These are phyloP conservation scores for Omphalotus olearius DNA, from an alignment of 1,284 basidiomycete genomes.

Conservation along the genomic window DNA sequence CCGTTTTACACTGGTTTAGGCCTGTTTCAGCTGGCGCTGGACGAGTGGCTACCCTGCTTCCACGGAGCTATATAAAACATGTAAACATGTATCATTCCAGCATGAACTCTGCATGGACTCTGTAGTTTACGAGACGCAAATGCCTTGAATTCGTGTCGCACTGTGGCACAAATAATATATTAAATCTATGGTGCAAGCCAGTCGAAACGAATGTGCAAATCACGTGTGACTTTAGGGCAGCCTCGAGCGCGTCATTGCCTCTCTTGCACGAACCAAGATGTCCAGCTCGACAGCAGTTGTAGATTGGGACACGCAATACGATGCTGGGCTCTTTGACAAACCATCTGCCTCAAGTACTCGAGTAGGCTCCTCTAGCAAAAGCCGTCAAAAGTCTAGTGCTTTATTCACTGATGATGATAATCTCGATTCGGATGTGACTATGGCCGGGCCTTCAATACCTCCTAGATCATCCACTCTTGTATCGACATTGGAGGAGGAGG, in stretches of 20 bases:
- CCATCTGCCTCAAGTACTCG: neutral
- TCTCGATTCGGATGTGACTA: constrained; percentile 3
- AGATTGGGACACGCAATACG: constrained; percentile 11
- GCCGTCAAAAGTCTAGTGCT: neutral
- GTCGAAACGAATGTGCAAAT: too few relatives aligned
- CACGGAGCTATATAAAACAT: too few relatives aligned
- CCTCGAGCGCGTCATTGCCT: neutral
- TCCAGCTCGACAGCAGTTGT: constrained; percentile 1
- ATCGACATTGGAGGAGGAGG: neutral
- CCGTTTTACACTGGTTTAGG: constrained; percentile 43
- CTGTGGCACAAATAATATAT: too few relatives aligned
- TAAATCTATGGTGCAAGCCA: too few relatives aligned
- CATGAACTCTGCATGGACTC: too few relatives aligned
- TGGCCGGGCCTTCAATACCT: neutral
- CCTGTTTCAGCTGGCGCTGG: constrained; percentile 41
- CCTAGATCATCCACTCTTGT: neutral
- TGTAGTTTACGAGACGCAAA: too few relatives aligned
- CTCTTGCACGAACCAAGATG: neutral
- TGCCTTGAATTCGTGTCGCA: too few relatives aligned
- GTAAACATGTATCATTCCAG: too few relatives aligned
- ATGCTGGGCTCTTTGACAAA: constrained; percentile 8
- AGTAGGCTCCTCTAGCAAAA: neutral
- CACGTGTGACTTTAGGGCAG: neutral
- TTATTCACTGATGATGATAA: constrained; percentile 6
- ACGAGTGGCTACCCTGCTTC: constrained; percentile 46